phyloP scores from a whole-genome alignment of 352 stramenopile species.

The Phytopythium helicoides region DNA sequence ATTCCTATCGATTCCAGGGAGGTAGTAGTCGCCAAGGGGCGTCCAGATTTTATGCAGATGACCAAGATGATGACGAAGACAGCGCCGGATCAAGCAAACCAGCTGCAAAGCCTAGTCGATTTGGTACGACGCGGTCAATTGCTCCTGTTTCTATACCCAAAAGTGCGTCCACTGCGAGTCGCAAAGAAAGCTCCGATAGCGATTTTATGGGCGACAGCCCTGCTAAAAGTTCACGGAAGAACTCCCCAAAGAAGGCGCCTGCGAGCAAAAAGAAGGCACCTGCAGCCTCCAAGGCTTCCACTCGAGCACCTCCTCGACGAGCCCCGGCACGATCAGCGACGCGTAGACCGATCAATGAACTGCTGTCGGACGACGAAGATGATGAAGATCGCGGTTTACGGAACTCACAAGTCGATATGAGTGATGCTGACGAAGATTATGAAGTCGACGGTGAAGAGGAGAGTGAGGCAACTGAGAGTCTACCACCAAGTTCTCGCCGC shows the following conservation, averaged over 20 bases:
- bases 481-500: conserved; percentile 2
- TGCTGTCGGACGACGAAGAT: conserved; percentile 48
- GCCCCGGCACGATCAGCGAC: conserved; percentile 18
- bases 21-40: too few species aligned
- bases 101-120: conserved; percentile 2
- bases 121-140: conserved; percentile 14
- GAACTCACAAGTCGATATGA: conserved; percentile 16
- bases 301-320: conserved; percentile 3
- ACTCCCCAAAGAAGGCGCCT: conserved; percentile 2
- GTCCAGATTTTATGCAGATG: conserved; percentile 2
- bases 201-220: not conserved
- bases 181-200: not conserved
- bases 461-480: conserved; percentile 25
- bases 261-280: conserved; percentile 17
- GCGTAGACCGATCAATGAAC: conserved; percentile 20
- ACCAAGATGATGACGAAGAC: conserved; percentile 15
- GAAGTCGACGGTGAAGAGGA: conserved; percentile 47
- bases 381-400: conserved; percentile 12
- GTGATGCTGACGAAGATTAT: conserved; percentile 68
- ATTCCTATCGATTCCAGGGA: too few species aligned
- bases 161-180: not conserved
- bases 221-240: not conserved
- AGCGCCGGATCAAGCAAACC: conserved; percentile 11
- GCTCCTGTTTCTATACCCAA: not conserved
- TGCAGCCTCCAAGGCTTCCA: not conserved